Base-by-base conservation (phyloP, 805 yeast genomes). In the Wickerhamiella australiensis region DNA sequence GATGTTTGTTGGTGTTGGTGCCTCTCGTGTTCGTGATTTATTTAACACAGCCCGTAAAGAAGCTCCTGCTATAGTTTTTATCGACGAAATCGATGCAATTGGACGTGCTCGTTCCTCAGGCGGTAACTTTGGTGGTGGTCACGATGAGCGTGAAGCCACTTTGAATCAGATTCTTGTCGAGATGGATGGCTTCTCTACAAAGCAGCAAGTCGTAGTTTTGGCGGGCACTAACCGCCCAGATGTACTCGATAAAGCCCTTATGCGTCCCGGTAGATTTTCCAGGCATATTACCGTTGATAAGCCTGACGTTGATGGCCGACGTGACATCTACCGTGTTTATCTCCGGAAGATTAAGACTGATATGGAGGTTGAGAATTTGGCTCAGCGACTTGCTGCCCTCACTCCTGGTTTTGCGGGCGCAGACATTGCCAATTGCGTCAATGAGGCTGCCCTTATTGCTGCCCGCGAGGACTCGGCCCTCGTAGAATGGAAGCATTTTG, bases 341-440 rank as follows among this genome's bases (percentile, higher is more conserved):
- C 72, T 94, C 64, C 68, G 70, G 44, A 83, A 83, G 55, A 71
- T 94, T 60, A 81, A 77, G 51, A 69, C 88, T 52, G 71, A 68
- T 17, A 68, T 71, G 33, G 70, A 72, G 33, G 70, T 76, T 47
- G 76, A 72, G 50, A 70, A 68, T 22, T 74, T 92, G 57, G 78
- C 88, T 21, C 96, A 95, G 38, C 78, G 88, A 60, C 73, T 92
- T 53, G 92, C 96, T 6, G 96, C 97, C 0, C 72, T 94, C 61
- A 92, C 99, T 0, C 97, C 98, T 1, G 98, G 98, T 0, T 92
- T 92, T 62, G 82, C 95, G 1, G 99, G 99, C 62, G 99, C 99
- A 15, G 98, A 92, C 63, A 87, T 92, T 61, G 95, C 97, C 45
- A 94, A 92, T 69, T 87, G 85, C 57, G 88, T 94, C 65, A 92